These are phyloP conservation scores for Hypomyces perniciosus DNA, from an alignment of 2,329 filamentous ascomycete species.

Conservation along the genomic window DNA sequence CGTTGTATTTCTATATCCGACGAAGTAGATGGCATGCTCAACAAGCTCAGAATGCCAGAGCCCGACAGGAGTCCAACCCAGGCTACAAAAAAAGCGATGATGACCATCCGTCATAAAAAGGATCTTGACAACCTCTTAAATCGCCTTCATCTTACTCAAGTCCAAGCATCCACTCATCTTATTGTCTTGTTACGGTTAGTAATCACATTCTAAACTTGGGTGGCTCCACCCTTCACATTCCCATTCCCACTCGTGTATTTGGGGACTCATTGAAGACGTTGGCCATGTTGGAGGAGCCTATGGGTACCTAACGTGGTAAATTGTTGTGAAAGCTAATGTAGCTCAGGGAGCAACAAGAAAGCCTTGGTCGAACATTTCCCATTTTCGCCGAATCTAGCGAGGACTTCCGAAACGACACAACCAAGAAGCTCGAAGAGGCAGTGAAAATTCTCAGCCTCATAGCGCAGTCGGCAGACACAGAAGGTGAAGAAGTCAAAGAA, in stretches of 20 bases:
- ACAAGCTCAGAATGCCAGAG: neutral
- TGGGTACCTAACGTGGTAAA: too few species aligned
- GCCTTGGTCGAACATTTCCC: neutral
- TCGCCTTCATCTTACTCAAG: neutral
- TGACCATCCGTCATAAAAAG: neutral
- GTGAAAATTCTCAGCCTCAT: too few species aligned
- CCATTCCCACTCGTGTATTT: too few species aligned
- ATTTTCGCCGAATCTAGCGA: neutral
- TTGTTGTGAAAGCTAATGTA: too few species aligned
- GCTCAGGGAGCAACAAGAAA: neutral
- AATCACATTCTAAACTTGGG: neutral
- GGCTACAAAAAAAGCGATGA: neutral
- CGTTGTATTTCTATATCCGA: neutral
- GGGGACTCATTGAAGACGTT: too few species aligned
- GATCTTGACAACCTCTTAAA: neutral
- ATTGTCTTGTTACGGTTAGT: conserved; percentile 1
- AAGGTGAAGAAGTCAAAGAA: too few species aligned
- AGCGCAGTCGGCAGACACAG: too few species aligned
- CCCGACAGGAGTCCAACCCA: neutral
- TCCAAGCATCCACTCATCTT: neutral
- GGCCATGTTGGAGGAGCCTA: too few species aligned
- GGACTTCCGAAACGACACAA: too few species aligned
- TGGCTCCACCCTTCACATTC: too few species aligned
- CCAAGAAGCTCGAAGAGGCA: too few species aligned
- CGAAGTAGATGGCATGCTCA: neutral